Percentiles rank a stretch among this genome's conserved stretches.
These are phyloP conservation scores for Cercospora brassicicola DNA, from an alignment of 2,329 filamentous ascomycete genomes.

Conservation along the genomic window DNA sequence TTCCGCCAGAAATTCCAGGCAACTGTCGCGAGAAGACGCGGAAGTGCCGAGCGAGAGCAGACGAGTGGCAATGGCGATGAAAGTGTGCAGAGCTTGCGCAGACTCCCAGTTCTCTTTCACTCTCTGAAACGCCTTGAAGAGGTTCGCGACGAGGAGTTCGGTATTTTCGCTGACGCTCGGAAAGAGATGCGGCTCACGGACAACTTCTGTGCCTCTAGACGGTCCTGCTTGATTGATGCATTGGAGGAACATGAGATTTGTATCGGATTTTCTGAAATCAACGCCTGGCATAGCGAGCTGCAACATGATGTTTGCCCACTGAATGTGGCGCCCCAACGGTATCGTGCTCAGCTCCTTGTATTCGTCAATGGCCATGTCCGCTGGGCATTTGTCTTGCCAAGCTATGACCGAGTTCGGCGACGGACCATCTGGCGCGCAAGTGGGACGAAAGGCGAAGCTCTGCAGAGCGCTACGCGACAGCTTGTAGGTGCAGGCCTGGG, in stretches of 20 bases:
- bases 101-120: slow-evolving; percentile 36
- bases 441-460: slow-evolving; percentile 6
- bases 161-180: slow-evolving; percentile 47
- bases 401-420: slow-evolving; percentile 43
- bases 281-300: slow-evolving; percentile 57
- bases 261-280: slow-evolving; percentile 60
- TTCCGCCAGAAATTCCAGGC: slow-evolving; percentile 38
- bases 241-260: slow-evolving; percentile 52
- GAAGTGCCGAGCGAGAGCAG: slow-evolving; percentile 27
- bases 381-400: slow-evolving; percentile 52
- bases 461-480: slow-evolving; percentile 41
- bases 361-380: slow-evolving; percentile 52
- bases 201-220: not conserved
- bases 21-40: not conserved
- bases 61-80: slow-evolving; percentile 28
- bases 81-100: slow-evolving; percentile 25
- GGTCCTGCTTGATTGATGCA: slow-evolving; percentile 57
- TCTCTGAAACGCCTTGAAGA: slow-evolving; percentile 20
- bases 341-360: slow-evolving; percentile 55
- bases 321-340: slow-evolving; percentile 47
- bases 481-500: slow-evolving; percentile 38
- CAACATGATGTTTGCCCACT: slow-evolving; percentile 52
- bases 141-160: slow-evolving; percentile 14
- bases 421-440: slow-evolving; percentile 20
- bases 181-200: slow-evolving; percentile 52